Evolutionary conservation across 2,329 filamentous ascomycete species (phyloP).

Genomic region (Teratosphaeria nubilosa): DNA sequence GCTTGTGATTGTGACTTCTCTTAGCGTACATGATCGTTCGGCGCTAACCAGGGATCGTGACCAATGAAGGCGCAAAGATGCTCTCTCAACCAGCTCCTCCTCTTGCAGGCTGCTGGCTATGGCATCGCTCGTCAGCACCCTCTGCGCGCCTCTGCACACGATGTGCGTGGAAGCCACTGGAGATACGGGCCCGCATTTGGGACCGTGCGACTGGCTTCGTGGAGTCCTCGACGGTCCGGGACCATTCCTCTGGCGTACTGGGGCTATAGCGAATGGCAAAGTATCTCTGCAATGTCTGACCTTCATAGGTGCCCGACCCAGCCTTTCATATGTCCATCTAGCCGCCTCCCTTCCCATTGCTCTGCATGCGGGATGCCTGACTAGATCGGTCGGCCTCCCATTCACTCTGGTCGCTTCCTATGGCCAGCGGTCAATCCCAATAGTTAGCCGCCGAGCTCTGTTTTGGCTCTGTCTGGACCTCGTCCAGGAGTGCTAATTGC

Average conservation of each 20-base stretch:
- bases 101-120: background rate
- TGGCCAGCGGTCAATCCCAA: constrained; percentile 10
- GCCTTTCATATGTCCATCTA: constrained; percentile 21
- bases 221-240: constrained; percentile 7
- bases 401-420: constrained; percentile 8
- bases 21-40: background rate
- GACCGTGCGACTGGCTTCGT: constrained; percentile 4
- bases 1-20: background rate
- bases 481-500: constrained; percentile 5
- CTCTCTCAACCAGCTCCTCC: background rate
- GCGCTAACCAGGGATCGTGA: background rate
- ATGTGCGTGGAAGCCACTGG: background rate
- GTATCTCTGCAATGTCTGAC: constrained; percentile 8
- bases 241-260: constrained; percentile 10
- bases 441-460: constrained; percentile 20
- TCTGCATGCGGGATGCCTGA: constrained; percentile 8
- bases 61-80: background rate
- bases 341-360: constrained; percentile 13
- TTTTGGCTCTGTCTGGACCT: constrained; percentile 11
- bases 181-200: constrained; percentile 4
- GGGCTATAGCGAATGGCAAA: constrained; percentile 19
- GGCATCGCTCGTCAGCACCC: background rate
- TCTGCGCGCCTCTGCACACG: background rate
- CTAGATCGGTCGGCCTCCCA: background rate
- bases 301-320: constrained; percentile 20